These are phyloP conservation scores for Cercophora scortea DNA, from an alignment of 495 filamentous ascomycete species.

Conservation along the genomic window DNA sequence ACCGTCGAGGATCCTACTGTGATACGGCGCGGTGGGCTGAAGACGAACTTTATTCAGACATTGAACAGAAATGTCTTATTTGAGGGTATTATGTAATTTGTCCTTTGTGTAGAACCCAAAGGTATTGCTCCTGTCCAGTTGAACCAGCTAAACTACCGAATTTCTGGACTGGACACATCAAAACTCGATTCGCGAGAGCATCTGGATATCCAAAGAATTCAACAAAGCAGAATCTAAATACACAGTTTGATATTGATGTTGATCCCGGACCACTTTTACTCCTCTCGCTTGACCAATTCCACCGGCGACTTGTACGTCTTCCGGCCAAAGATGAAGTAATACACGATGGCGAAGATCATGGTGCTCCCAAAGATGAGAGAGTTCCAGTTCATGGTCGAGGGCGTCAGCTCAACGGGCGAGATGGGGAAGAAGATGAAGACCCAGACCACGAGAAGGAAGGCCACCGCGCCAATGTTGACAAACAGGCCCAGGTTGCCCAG, in stretches of 20 bases:
- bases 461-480: constrained; percentile 28
- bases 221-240: background rate
- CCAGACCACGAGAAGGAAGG: constrained; percentile 26
- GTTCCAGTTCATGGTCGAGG: constrained; percentile 41
- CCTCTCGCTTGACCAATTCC: constrained; percentile 6
- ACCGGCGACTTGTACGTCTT: constrained; percentile 6
- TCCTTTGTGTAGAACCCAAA: too few species aligned
- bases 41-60: too few species aligned
- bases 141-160: too few species aligned
- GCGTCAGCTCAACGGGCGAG: constrained; percentile 20
- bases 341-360: constrained; percentile 20
- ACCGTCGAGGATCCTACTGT: too few species aligned
- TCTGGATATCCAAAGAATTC: too few species aligned
- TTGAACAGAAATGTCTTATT: too few species aligned
- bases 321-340: constrained; percentile 15
- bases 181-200: too few species aligned
- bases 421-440: constrained; percentile 39
- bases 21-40: too few species aligned
- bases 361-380: constrained; percentile 36
- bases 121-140: too few species aligned
- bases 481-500: constrained; percentile 24
- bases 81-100: too few species aligned
- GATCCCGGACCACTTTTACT: background rate
- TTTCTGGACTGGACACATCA: too few species aligned
- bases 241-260: background rate